Base-by-base conservation (phyloP, 2,329 filamentous ascomycete species). In the Fusarium sp. region DNA sequence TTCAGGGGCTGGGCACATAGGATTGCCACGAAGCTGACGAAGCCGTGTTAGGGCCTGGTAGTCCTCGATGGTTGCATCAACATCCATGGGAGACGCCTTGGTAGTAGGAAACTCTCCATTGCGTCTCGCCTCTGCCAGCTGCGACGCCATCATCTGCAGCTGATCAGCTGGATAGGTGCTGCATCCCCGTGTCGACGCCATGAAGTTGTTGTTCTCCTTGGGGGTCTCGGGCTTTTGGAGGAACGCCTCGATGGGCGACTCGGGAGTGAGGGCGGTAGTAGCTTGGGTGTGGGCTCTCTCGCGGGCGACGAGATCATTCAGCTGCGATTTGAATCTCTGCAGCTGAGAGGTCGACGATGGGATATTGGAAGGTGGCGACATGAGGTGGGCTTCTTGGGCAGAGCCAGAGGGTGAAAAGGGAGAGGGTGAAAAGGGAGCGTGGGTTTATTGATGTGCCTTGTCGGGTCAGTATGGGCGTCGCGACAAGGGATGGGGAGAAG, bases 71-170 rank as follows among this genome's bases (percentile, higher is more conserved):
- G 77, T 71, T 0, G 80, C 78, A 1, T 77, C 43, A 0, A 77
- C 9, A 27, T 84, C 78, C 34, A 78, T 75, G 14, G 25, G 14
- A 0, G 80, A 68, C 1, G 83, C 72, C 0, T 60, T 77, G 4
- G 82, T 85, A 0, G 25, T 9, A 0, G 84, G 84, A 16, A 85
- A 80, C 18, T 77, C 78, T 11, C 75, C 75, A 3, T 80, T 79
- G 13, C 75, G 72, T 5, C 84, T 80, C 35, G 84, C 84, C 0
- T 77, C 62, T 3, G 73, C 69, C 2, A 86, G 68, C 3, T 67
- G 54, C 0, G 74, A 35, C 1, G 76, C 77, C 83, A 85, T 85
- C 14, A 62, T n/a, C 2, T 72, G 67, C 20, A 84, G 64, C 20
- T 79, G 76, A 6, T 56, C 54, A 6, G 68, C 14, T 4, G 64